phyloP scores from a whole-genome alignment of 257 asterid genomes.

The Solanum chiquidenum region DNA sequence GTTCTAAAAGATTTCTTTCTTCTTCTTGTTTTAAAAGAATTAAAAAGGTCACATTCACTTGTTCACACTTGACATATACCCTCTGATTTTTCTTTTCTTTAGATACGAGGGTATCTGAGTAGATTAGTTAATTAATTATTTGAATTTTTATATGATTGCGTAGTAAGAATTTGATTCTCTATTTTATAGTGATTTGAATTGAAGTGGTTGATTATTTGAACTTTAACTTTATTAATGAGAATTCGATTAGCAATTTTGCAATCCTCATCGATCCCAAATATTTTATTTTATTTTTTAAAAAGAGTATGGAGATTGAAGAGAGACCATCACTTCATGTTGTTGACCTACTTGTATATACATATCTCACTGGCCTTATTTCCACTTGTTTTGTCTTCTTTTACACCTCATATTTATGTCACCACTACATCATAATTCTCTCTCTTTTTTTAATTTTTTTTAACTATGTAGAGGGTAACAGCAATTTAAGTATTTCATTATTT shows the following conservation, averaged over 20 bases:
- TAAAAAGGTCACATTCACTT: not conserved
- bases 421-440: not conserved
- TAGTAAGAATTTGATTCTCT: not conserved
- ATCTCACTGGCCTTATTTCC: constrained; percentile 7
- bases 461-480: not conserved
- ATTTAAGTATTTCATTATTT: not conserved
- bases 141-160: not conserved
- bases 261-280: not conserved
- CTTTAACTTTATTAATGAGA: not conserved
- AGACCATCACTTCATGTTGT: constrained; percentile 14
- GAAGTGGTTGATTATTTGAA: accelerated
- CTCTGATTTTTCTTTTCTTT: not conserved
- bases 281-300: not conserved
- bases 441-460: no score
- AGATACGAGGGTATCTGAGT: not conserved
- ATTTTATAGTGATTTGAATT: not conserved
- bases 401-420: constrained; percentile 25
- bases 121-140: not conserved
- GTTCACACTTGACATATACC: constrained; percentile 7
- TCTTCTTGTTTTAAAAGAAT: not conserved
- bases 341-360: not conserved
- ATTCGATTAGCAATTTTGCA: not conserved
- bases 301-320: not conserved
- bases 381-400: constrained; percentile 30
- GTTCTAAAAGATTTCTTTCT: not conserved